phyloP scores from a whole-genome alignment of 345 rosid genomes.

The Hypericum androsaemum region DNA sequence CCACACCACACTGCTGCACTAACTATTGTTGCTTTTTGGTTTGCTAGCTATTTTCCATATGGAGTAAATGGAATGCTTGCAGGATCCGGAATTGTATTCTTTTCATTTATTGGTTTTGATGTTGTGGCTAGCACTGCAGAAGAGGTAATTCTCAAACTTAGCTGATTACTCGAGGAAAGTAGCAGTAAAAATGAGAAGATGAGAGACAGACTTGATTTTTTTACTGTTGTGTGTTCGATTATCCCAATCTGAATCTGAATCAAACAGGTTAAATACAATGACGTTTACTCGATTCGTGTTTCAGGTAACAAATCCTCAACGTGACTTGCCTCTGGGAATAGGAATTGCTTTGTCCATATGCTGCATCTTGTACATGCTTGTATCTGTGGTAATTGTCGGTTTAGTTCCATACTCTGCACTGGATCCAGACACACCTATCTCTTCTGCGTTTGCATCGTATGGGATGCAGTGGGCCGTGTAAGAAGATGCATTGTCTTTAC shows the following conservation, averaged over 20 bases:
- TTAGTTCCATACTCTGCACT: slow-evolving; percentile 52
- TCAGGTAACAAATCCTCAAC: slow-evolving; percentile 54
- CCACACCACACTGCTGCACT: too few relatives aligned
- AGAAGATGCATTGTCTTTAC: slow-evolving; percentile 12
- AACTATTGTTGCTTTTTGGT: neutral
- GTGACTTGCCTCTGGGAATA: slow-evolving; percentile 59
- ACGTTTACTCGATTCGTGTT: neutral
- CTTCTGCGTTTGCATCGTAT: slow-evolving; percentile 59
- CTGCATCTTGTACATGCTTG: slow-evolving; percentile 55
- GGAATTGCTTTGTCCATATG: slow-evolving; percentile 53
- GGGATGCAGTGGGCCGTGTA: slow-evolving; percentile 79
- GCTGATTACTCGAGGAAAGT: too few relatives aligned
- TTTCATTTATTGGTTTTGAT: slow-evolving; percentile 64
- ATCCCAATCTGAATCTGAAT: too few relatives aligned
- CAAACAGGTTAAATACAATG: too few relatives aligned
- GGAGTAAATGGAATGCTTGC: slow-evolving; percentile 63
- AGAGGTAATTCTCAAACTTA: slow-evolving; percentile 29
- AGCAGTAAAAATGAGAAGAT: too few relatives aligned
- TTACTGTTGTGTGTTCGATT: too few relatives aligned
- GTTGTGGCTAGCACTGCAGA: slow-evolving; percentile 61
- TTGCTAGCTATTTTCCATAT: slow-evolving; percentile 46
- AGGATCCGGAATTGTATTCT: slow-evolving; percentile 56
- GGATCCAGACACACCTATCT: slow-evolving; percentile 64
- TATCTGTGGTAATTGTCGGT: slow-evolving; percentile 58
- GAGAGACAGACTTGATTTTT: too few relatives aligned